These are phyloP conservation scores for Russula abietina DNA, from an alignment of 768 basidiomycete genomes.

Conservation along the genomic window DNA sequence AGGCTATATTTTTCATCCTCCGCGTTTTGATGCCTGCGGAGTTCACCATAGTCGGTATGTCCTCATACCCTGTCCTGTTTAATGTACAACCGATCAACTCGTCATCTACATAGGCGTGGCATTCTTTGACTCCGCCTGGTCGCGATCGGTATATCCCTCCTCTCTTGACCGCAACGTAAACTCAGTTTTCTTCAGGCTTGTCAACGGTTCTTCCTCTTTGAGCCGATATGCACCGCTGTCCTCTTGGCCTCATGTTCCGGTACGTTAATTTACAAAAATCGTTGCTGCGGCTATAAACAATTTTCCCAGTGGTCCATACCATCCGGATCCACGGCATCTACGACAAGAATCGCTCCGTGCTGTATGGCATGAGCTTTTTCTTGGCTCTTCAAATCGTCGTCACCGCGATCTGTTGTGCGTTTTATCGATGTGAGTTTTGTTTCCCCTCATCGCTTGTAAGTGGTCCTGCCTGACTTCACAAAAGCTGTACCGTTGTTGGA, in stretches of 20 bases:
- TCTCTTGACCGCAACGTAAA: not conserved
- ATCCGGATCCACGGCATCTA: slow-evolving; percentile 78
- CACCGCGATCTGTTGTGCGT: slow-evolving; percentile 70
- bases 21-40: slow-evolving; percentile 74
- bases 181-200: slow-evolving; percentile 42
- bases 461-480: slow-evolving; percentile 9
- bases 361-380: slow-evolving; percentile 50
- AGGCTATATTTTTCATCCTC: slow-evolving; percentile 69
- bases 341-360: slow-evolving; percentile 52
- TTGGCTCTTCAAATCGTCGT: slow-evolving; percentile 63
- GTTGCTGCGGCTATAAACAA: not conserved
- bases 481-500: slow-evolving; percentile 61
- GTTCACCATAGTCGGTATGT: slow-evolving; percentile 65
- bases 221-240: slow-evolving; percentile 79
- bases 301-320: slow-evolving; percentile 54
- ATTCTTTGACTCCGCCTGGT: slow-evolving; percentile 75
- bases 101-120: slow-evolving; percentile 52
- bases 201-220: slow-evolving; percentile 70
- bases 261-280: slow-evolving; percentile 26
- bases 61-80: slow-evolving; percentile 2
- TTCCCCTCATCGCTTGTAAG: slow-evolving; percentile 8
- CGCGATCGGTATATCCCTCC: slow-evolving; percentile 40
- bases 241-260: slow-evolving; percentile 68
- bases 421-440: slow-evolving; percentile 57
- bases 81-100: not conserved